phyloP scores from a whole-genome alignment of 2,329 filamentous ascomycete genomes.

The Colletotrichum musicola region DNA sequence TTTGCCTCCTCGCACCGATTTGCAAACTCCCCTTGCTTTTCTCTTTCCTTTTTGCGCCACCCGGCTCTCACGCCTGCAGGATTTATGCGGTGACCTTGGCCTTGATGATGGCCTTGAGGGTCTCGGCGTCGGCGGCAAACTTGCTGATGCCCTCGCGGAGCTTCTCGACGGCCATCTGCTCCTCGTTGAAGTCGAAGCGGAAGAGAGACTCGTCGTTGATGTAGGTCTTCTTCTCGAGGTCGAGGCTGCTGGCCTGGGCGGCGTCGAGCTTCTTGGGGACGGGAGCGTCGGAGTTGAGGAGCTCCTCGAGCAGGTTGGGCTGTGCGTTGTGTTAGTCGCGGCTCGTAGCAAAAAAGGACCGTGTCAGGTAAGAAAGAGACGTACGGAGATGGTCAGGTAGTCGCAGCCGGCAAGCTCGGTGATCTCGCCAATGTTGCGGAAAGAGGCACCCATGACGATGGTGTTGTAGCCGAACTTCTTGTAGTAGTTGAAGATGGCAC shows the following conservation, averaged over 20 bases:
- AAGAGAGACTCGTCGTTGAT: constrained; percentile 89
- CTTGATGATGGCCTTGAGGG: constrained; percentile 92
- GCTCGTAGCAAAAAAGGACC: not conserved
- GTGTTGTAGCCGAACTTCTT: constrained; percentile 99
- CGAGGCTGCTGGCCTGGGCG: constrained; percentile 70
- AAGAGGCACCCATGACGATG: constrained; percentile 99
- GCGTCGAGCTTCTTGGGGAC: constrained; percentile 96
- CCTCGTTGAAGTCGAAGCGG: constrained; percentile 99
- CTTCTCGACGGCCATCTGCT: constrained; percentile 99
- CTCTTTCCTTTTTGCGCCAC: constrained; percentile 1
- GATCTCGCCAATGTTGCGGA: constrained; percentile 96
- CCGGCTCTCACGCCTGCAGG: too few relatives aligned
- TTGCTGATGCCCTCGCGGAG: constrained; percentile 99
- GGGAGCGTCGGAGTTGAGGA: constrained; percentile 83
- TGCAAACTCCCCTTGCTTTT: not conserved
- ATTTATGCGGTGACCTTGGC: constrained; percentile 76
- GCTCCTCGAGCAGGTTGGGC: constrained; percentile 94
- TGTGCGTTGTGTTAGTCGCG: constrained; percentile 49
- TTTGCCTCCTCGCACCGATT: constrained; percentile 29
- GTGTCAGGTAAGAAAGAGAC: constrained; percentile 49
- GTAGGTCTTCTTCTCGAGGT: constrained; percentile 91
- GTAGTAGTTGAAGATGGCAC: constrained; percentile 99
- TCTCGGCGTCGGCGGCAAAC: constrained; percentile 95
- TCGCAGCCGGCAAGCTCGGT: constrained; percentile 98
- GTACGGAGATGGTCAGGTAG: constrained; percentile 96